Percentiles rank a stretch among this genome's conserved stretches.
These are phyloP conservation scores for Brettanomyces naardenensis DNA, from an alignment of 805 yeast genomes.

Conservation along the genomic window DNA sequence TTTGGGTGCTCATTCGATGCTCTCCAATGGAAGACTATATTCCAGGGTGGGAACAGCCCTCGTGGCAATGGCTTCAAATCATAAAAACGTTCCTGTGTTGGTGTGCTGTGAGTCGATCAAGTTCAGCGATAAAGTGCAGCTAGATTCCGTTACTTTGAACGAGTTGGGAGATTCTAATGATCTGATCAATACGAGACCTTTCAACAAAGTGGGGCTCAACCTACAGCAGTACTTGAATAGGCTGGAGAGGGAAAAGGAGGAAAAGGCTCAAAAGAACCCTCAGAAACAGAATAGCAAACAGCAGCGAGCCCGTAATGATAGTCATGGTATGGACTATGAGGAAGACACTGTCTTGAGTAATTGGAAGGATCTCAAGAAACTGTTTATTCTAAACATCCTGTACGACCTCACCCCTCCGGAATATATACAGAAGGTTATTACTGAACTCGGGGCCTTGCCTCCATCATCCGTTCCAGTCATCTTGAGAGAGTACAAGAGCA, in stretches of 20 bases:
- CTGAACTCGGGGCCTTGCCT: constrained; percentile 93
- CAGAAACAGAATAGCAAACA: constrained; percentile 15
- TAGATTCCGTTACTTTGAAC: constrained; percentile 91
- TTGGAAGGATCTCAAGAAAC: constrained; percentile 56
- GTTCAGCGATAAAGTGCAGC: constrained; percentile 89
- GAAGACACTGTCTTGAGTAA: constrained; percentile 37
- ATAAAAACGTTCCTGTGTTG: constrained; percentile 84
- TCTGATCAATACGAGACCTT: constrained; percentile 47
- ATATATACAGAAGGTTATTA: constrained; percentile 87
- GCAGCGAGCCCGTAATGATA: constrained; percentile 14
- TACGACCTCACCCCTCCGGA: constrained; percentile 94
- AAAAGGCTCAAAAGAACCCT: constrained; percentile 19
- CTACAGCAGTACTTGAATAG: constrained; percentile 52
- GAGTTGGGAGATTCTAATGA: constrained; percentile 81
- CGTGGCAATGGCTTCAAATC: constrained; percentile 84
- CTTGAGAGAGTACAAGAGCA: constrained; percentile 75
- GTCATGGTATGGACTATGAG: constrained; percentile 20
- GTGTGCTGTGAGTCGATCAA: constrained; percentile 94
- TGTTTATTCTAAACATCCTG: constrained; percentile 76
- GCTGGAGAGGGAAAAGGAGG: constrained; percentile 25
- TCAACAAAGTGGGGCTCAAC: constrained; percentile 54
- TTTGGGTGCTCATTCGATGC: constrained; percentile 94
- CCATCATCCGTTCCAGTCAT: constrained; percentile 98
- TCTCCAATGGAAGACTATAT: constrained; percentile 87
- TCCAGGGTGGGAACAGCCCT: constrained; percentile 94